Percentiles rank a stretch among this genome's conserved stretches.
Evolutionary conservation across 2,329 filamentous ascomycete genomes (phyloP).

Genomic region (Exophiala aquamarina): DNA sequence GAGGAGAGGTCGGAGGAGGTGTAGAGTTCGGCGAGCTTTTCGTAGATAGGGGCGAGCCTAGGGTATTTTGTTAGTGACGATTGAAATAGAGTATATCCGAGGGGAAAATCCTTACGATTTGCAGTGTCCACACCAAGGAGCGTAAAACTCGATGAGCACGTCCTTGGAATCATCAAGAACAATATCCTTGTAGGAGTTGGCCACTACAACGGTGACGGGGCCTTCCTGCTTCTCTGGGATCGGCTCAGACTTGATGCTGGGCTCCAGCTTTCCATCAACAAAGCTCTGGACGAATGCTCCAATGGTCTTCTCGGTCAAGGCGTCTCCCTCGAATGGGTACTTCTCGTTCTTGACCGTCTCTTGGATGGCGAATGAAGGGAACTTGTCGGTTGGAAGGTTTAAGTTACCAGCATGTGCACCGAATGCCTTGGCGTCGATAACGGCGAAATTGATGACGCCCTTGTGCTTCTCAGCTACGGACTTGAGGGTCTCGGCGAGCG

Average conservation of each 20-base stretch:
- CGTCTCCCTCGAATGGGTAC: conserved; percentile 84
- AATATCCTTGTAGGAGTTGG: conserved; percentile 87
- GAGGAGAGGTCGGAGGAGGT: conserved; percentile 48
- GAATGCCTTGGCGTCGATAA: conserved; percentile 91
- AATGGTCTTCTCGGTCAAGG: conserved; percentile 72
- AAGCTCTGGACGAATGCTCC: conserved; percentile 84
- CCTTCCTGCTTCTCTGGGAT: conserved; percentile 92
- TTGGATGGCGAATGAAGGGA: conserved; percentile 97
- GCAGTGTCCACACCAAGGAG: conserved; percentile 76
- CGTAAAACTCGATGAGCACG: conserved; percentile 97
- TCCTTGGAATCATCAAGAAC: conserved; percentile 95
- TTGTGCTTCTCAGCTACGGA: conserved; percentile 87
- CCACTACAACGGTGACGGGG: conserved; percentile 82
- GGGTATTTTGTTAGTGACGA: conserved; percentile 15
- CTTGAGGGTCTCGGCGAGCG: conserved; percentile 75
- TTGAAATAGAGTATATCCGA: conserved; percentile 1
- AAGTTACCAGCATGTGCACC: conserved; percentile 95
- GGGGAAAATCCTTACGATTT: conserved; percentile 52
- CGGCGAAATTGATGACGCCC: conserved; percentile 95
- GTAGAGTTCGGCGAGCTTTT: conserved; percentile 61
- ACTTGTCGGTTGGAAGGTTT: conserved; percentile 92
- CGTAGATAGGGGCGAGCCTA: conserved; percentile 67
- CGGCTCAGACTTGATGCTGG: conserved; percentile 97
- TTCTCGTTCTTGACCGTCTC: conserved; percentile 94
- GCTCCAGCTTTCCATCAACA: conserved; percentile 80